Conservation (phyloP, 1,284 basidiomycete genomes). For the Agaricales sp. region DNA sequence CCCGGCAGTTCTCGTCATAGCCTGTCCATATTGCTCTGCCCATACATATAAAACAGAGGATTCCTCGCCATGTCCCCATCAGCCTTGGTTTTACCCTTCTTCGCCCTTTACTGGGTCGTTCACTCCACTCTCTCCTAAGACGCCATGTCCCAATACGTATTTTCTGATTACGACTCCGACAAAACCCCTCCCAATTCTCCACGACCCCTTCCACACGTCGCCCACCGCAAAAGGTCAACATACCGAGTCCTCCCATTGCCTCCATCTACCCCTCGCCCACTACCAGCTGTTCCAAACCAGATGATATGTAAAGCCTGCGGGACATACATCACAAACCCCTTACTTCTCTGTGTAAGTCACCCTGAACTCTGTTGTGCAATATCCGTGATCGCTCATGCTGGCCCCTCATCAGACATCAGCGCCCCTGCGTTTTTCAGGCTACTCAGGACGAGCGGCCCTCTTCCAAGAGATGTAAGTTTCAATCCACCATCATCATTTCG, state of each 20-base stretch:
- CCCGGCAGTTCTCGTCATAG: neutral
- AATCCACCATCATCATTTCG: too few relatives aligned
- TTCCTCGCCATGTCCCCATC: neutral
- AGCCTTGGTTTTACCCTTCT: neutral
- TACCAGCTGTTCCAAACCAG: constrained; percentile 29
- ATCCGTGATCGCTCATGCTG: constrained; percentile 6
- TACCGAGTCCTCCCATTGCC: neutral
- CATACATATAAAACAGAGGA: neutral
- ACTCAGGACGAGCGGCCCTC: constrained; percentile 36
- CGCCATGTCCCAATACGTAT: neutral
- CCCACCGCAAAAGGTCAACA: neutral
- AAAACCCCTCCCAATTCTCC: neutral
- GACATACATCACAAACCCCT: constrained; percentile 29
- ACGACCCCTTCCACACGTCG: neutral
- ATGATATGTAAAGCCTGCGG: constrained; percentile 33
- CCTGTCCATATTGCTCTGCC: neutral
- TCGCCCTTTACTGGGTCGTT: neutral
- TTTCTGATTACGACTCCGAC: neutral
- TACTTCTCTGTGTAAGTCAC: constrained; percentile 30
- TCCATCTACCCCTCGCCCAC: constrained; percentile 3
- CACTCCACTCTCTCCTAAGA: neutral
- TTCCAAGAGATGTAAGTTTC: constrained; percentile 38
- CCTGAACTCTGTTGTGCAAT: neutral
- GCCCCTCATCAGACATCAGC: constrained; percentile 16
- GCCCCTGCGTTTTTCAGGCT: constrained; percentile 33